phyloP scores from a whole-genome alignment of 352 stramenopile species.

The Globisporangium takayamanum region DNA sequence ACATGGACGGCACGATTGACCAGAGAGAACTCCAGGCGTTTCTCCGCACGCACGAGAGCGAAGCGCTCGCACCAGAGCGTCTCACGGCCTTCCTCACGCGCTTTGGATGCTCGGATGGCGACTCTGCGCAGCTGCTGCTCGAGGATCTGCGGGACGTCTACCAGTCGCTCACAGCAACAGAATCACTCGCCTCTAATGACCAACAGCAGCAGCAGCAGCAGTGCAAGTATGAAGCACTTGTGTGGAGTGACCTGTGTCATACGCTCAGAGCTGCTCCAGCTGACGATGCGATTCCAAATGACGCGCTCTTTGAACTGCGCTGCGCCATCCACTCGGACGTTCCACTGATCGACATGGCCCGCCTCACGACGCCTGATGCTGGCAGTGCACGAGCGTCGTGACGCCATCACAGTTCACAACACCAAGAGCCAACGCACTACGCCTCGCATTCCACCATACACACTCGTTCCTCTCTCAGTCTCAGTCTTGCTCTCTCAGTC shows the following conservation, averaged over 20 bases:
- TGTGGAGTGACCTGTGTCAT: background rate
- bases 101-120: conserved; percentile 9
- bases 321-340: conserved; percentile 28
- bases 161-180: background rate
- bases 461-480: background rate
- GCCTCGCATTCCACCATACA: background rate
- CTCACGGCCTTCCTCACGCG: conserved; percentile 15
- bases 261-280: background rate
- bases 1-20: conserved; percentile 30
- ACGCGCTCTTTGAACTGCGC: conserved; percentile 20
- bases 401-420: background rate
- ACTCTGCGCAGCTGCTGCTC: background rate
- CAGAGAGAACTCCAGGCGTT: conserved; percentile 22
- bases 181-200: too few relatives aligned
- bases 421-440: background rate
- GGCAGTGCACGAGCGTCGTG: background rate
- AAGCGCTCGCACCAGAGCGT: background rate
- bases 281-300: background rate
- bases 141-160: background rate
- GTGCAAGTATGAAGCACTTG: background rate
- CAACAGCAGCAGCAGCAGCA: background rate
- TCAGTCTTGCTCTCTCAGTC: background rate
- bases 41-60: conserved; percentile 17
- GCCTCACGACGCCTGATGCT: background rate
- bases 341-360: conserved; percentile 18